A percentile compares a stretch with the other conserved stretches of the same genome.
Evolutionary conservation across 1,139 yeast genomes (phyloP).

Genomic region (Starmera stellimalicola): DNA sequence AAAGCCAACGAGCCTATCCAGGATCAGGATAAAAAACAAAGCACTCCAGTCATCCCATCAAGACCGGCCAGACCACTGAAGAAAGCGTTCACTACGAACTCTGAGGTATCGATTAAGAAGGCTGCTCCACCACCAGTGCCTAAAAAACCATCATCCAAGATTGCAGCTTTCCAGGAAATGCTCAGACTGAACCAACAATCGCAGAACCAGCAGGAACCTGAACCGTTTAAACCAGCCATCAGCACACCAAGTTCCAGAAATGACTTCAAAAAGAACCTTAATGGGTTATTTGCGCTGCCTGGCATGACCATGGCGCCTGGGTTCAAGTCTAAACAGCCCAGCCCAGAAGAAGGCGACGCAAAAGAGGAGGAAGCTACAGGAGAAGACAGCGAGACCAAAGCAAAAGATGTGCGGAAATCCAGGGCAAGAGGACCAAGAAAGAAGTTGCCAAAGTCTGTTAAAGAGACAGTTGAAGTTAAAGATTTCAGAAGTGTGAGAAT

Average conservation of each 20-base stretch:
- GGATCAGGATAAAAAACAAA: not conserved
- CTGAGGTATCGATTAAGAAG: conserved; percentile 5
- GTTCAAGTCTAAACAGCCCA: conserved; percentile 1
- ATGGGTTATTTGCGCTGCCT: conserved; percentile 55
- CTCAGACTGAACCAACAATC: conserved; percentile 37
- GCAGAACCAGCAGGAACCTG: conserved; percentile 2
- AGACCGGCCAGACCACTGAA: conserved; percentile 10
- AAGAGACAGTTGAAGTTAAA: conserved; percentile 35
- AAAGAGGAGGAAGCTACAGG: conserved; percentile 7
- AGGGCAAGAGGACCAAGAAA: conserved; percentile 74
- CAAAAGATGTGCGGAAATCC: conserved; percentile 30
- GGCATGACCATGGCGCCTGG: conserved; percentile 45
- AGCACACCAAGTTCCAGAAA: conserved; percentile 17
- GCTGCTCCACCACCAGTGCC: conserved; percentile 60
- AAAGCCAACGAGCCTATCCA: too few species aligned
- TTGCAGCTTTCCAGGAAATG: conserved; percentile 75
- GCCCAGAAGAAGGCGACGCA: conserved; percentile 4
- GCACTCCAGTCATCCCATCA: conserved; percentile 10
- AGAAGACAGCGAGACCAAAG: conserved; percentile 6
- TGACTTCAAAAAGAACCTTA: conserved; percentile 44
- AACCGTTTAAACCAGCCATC: not conserved
- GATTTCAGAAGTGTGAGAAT: conserved; percentile 21
- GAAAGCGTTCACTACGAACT: conserved; percentile 6
- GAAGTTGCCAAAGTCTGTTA: conserved; percentile 56
- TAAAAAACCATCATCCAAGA: conserved; percentile 64